phyloP scores from a whole-genome alignment of 495 filamentous ascomycete genomes.

The Cercophora scortea region DNA sequence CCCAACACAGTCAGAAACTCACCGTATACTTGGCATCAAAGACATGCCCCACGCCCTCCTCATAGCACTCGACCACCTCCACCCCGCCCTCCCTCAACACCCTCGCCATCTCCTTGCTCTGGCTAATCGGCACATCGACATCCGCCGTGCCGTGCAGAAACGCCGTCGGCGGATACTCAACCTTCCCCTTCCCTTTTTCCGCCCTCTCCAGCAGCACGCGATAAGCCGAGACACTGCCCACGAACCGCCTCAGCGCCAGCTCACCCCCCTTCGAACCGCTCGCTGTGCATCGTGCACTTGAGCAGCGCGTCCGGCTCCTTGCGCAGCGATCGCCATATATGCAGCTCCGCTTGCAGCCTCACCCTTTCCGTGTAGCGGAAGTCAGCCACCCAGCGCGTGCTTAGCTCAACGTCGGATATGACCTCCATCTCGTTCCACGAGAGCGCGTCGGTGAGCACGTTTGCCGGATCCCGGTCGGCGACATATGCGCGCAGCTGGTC shows the following conservation, averaged over 20 bases:
- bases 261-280: conserved; percentile 12
- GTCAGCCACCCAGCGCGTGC: conserved; percentile 12
- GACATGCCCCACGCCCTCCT: conserved; percentile 14
- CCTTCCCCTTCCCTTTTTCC: background rate
- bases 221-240: conserved; percentile 10
- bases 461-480: conserved; percentile 9
- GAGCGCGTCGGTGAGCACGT: conserved; percentile 13
- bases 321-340: conserved; percentile 10
- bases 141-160: conserved; percentile 21
- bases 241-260: conserved; percentile 9
- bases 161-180: conserved; percentile 17
- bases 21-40: conserved; percentile 23
- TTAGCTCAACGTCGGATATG: conserved; percentile 8
- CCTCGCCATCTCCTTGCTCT: conserved; percentile 15
- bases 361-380: conserved; percentile 11
- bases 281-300: conserved; percentile 14
- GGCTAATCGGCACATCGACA: conserved; percentile 11
- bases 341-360: conserved; percentile 19
- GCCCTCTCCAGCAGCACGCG: conserved; percentile 5
- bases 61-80: conserved; percentile 16
- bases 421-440: conserved; percentile 16
- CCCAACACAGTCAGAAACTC: background rate
- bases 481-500: conserved; percentile 11
- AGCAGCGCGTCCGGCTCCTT: conserved; percentile 1
- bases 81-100: conserved; percentile 11